Percentiles rank a stretch among this genome's conserved stretches.
Conservation (phyloP, 768 basidiomycete species). For the Gelatoporia subvermispora region DNA sequence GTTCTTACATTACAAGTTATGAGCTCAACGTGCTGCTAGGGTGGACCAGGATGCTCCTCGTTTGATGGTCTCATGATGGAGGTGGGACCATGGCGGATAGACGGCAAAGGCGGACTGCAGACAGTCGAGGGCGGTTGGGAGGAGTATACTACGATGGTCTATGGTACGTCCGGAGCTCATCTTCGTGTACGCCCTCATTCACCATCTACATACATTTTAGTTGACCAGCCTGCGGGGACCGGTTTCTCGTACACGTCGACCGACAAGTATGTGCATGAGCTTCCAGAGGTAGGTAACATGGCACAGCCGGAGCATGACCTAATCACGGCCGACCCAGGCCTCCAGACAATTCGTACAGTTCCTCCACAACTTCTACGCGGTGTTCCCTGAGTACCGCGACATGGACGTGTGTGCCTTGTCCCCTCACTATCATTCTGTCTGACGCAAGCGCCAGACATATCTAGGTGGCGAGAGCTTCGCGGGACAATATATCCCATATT, state of each 20-base stretch:
- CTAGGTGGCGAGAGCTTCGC: slow-evolving; percentile 95
- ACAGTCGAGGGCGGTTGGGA: slow-evolving; percentile 91
- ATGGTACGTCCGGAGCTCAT: slow-evolving; percentile 57
- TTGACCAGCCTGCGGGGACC: slow-evolving; percentile 97
- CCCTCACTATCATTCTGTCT: not conserved
- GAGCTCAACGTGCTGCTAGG: slow-evolving; percentile 39
- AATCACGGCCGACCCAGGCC: slow-evolving; percentile 41
- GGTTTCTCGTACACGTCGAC: slow-evolving; percentile 90
- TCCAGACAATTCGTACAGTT: slow-evolving; percentile 79
- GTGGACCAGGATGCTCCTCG: slow-evolving; percentile 94
- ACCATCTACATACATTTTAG: slow-evolving; percentile 35
- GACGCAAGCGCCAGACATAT: slow-evolving; percentile 64
- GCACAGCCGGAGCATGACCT: not conserved
- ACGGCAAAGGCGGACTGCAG: slow-evolving; percentile 66
- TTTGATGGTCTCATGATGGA: slow-evolving; percentile 99
- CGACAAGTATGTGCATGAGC: slow-evolving; percentile 76
- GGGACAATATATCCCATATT: slow-evolving; percentile 97
- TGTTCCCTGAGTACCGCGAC: slow-evolving; percentile 83
- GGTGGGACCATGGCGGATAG: slow-evolving; percentile 86
- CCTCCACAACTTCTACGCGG: slow-evolving; percentile 77
- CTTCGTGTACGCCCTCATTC: too few species aligned
- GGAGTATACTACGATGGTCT: slow-evolving; percentile 92
- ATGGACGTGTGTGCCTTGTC: slow-evolving; percentile 62
- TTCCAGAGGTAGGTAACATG: slow-evolving; percentile 49
- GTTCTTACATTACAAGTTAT: not conserved